Conservation (phyloP, 768 basidiomycete species). For the Trametes villosa region DNA sequence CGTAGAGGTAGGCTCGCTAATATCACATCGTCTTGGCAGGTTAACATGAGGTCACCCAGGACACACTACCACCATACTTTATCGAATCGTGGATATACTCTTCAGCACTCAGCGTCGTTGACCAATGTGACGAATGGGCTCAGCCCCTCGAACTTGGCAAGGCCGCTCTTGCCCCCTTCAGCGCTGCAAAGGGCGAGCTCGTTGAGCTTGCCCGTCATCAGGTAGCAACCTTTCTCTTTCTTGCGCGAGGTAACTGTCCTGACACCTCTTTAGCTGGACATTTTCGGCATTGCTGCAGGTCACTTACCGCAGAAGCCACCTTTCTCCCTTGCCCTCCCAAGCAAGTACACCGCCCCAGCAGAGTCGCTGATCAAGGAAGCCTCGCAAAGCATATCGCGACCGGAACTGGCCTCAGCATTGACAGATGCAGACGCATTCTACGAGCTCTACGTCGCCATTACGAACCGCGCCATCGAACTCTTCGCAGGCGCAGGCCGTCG, state of each 20-base stretch:
- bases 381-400: slow-evolving; percentile 53
- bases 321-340: slow-evolving; percentile 60
- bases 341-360: slow-evolving; percentile 17
- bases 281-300: slow-evolving; percentile 73
- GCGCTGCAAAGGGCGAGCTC: slow-evolving; percentile 86
- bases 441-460: slow-evolving; percentile 71
- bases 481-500: slow-evolving; percentile 83
- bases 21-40: not conserved
- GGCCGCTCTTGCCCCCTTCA: slow-evolving; percentile 52
- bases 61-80: slow-evolving; percentile 66
- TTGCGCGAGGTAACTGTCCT: not conserved
- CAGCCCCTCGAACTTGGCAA: slow-evolving; percentile 52
- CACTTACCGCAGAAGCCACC: slow-evolving; percentile 76
- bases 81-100: slow-evolving; percentile 95
- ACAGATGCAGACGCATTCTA: slow-evolving; percentile 66
- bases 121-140: slow-evolving; percentile 78
- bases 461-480: slow-evolving; percentile 83
- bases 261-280: slow-evolving; percentile 66
- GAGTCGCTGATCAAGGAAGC: slow-evolving; percentile 28
- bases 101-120: slow-evolving; percentile 81
- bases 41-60: slow-evolving; percentile 35
- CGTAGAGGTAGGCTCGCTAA: slow-evolving; percentile 59
- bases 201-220: slow-evolving; percentile 87
- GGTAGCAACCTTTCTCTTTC: slow-evolving; percentile 44
- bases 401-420: slow-evolving; percentile 64